Base-by-base conservation (phyloP, 1,284 basidiomycete genomes). In the Ganoderma lucidum region DNA sequence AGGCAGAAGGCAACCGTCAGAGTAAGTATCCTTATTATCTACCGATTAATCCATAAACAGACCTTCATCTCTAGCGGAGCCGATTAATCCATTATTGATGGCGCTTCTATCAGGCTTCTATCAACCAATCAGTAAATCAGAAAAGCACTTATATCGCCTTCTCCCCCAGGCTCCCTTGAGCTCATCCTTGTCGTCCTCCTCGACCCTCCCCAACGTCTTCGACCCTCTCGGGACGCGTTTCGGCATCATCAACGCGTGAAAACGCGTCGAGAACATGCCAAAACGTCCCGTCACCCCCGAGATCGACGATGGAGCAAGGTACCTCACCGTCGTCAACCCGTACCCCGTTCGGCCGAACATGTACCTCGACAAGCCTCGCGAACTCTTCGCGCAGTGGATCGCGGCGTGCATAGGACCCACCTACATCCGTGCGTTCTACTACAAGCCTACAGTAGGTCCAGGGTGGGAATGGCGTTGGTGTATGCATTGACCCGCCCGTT, bases 271-370 rank as follows among this genome's bases (percentile, higher is more conserved):
- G 6, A 51, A 30, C 32, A 92, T 91, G 90, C 86, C 87, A 32
- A 90, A 90, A 78, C 85, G 89, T 45, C 73, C 80, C 12, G 75
- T 80, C 42, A 90, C 90, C 39, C 87, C 88, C 6, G 86, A 88
- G 1, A 76, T 81, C 19, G 83, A 82, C 56, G 89, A 91, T 63
- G 89, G 89, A 65, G 86, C 86, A 1, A 84, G 84, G 63, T 91
- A 88, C 76, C 84, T 90, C 66, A 86, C 86, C 19, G 84, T 92
- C 63, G 85, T 86, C 41, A 79, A 88, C 48, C 89, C 91, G 0
- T 93, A 88, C 73, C 91, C 90, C 0, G 83, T 84, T 5, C 77
- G 83, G 19, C 81, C 83, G n/a, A 87, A 91, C 73, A 87, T 88
- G 85, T 85, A 87, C 65, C 72, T 88, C 0, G 76, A 78, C 37